Conservation (phyloP, 495 filamentous ascomycete genomes). For the Tetracladium marchalianum region DNA sequence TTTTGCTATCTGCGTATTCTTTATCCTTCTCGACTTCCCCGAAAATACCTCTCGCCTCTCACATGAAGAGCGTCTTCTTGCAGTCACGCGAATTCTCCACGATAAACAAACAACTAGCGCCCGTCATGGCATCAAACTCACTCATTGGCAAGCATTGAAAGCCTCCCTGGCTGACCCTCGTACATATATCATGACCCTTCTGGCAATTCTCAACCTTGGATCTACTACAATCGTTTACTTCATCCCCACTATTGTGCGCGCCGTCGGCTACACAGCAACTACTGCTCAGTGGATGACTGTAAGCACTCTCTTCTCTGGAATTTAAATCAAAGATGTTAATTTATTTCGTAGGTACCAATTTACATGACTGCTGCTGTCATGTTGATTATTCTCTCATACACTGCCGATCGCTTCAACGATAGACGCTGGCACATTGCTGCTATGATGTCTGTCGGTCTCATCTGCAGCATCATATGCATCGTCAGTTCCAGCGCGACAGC, state of each 20-base stretch:
- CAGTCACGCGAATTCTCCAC: constrained; percentile 18
- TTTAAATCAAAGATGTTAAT: too few species aligned
- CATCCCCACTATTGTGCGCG: constrained; percentile 48
- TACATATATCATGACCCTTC: constrained; percentile 14
- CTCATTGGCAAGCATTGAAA: constrained; percentile 18
- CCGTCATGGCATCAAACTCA: constrained; percentile 13
- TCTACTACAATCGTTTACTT: constrained; percentile 30
- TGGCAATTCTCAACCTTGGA: constrained; percentile 26
- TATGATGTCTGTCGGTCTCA: constrained; percentile 29
- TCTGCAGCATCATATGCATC: constrained; percentile 31
- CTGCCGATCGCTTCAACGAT: constrained; percentile 12
- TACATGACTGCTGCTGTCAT: constrained; percentile 32
- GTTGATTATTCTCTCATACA: constrained; percentile 21
- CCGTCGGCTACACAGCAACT: constrained; percentile 48
- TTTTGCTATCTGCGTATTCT: constrained; percentile 29
- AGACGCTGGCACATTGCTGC: constrained; percentile 21
- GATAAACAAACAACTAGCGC: constrained; percentile 17
- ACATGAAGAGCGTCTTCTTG: neutral
- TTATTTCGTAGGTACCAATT: too few species aligned
- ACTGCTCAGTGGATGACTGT: constrained; percentile 62
- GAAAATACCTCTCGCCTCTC: neutral
- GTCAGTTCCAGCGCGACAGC: constrained; percentile 9
- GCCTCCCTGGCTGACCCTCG: constrained; percentile 18
- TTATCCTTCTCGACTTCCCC: constrained; percentile 46
- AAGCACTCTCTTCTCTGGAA: too few species aligned